Evolutionary conservation across 75 land plant species (phyloP), one percentile per base, ranked within the genome.

Genomic region (Pinus albicaulis): DNA sequence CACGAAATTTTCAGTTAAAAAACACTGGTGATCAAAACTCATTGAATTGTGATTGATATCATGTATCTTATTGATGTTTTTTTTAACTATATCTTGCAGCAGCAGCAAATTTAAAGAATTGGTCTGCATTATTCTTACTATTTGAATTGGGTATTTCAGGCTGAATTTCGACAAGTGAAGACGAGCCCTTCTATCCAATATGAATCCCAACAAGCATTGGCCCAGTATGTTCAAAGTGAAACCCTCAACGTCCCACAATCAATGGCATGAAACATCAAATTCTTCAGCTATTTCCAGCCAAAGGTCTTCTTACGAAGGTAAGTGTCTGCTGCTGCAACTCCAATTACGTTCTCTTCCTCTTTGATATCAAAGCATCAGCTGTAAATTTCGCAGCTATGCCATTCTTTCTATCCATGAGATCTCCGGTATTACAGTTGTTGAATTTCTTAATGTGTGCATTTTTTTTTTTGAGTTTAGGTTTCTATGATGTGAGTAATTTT

Each of bases 191-290:
- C 31, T 31, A 2, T 31, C 31, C 1, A 68, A 24, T 11, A 68
- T 68, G 71, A 68, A 11, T 38, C 82, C 91, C 24, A 87, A 89
- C 81, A 84, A 87, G 81, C 86, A 89, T 82, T 89, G 91, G 91
- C 91, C 91, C 19, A 89, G 86, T 81, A 78, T 89, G 87, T 89
- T 89, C 83, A 89, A 87, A 59, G 84, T 89, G 72, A 89, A 89
- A 62, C 91, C 87, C 62, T 81, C 82, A 81, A 76, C 74, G 44
- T 25, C 77, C 24, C 83, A 87, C 31, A 61, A 73, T 79, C 88
- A 89, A 78, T 90, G 87, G 87, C 89, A 84, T 70, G 84, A 87
- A 76, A 86, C 80, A 68, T 61, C 81, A 74, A 78, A 71, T 61
- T 20, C 86, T 13, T 76, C 84, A 57, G 77, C 76, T 79, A 34